A percentile compares a stretch with the other conserved stretches of the same genome.
Conservation (phyloP, 1,284 basidiomycete genomes). For the Malassezia nana region DNA sequence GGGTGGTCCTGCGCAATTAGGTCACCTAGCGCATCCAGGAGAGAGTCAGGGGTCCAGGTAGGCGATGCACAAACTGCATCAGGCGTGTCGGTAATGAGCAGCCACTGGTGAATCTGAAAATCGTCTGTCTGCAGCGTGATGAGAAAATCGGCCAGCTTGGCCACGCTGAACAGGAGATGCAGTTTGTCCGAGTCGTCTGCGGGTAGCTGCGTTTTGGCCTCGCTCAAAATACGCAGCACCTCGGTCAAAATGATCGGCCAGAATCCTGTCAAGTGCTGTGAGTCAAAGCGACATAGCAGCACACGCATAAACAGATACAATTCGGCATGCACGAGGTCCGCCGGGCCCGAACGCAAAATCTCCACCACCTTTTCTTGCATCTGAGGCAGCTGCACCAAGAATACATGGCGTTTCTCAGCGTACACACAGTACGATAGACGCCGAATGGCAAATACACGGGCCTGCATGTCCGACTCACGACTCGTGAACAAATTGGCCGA, state of each 20-base stretch:
- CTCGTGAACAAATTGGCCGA: conserved; percentile 94
- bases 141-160: conserved; percentile 85
- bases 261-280: conserved; percentile 83
- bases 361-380: conserved; percentile 97
- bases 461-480: conserved; percentile 79
- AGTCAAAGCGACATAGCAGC: conserved; percentile 76
- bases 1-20: neutral
- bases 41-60: conserved; percentile 68
- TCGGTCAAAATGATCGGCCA: conserved; percentile 95
- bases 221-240: conserved; percentile 59
- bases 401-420: conserved; percentile 77
- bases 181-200: conserved; percentile 72
- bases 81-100: conserved; percentile 93
- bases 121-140: conserved; percentile 88
- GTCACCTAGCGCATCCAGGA: conserved; percentile 59
- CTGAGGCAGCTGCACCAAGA: conserved; percentile 73
- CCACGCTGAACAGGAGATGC: conserved; percentile 69
- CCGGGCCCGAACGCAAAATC: conserved; percentile 64
- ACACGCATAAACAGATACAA: conserved; percentile 83
- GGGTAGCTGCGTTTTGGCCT: conserved; percentile 51
- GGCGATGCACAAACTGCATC: conserved; percentile 84
- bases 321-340: conserved; percentile 80
- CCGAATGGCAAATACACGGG: conserved; percentile 77
- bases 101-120: conserved; percentile 99
- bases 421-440: conserved; percentile 76